Conservation (phyloP, 805 yeast species). For the Saturnispora bothae region DNA sequence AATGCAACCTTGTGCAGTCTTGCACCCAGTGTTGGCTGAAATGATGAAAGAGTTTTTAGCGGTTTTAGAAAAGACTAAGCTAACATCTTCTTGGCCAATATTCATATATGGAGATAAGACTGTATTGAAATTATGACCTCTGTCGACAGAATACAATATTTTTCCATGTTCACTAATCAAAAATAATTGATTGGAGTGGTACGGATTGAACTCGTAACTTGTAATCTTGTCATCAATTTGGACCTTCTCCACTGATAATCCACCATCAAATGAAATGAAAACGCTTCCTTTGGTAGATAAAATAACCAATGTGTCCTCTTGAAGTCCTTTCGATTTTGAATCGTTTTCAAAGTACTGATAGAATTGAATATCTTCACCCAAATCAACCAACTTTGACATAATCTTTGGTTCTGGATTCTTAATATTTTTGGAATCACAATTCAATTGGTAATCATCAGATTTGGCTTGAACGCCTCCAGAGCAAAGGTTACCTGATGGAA, state of each 20-base stretch:
- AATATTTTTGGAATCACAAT: constrained; percentile 27
- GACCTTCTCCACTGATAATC: constrained; percentile 29
- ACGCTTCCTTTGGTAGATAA: constrained; percentile 42
- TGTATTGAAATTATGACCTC: constrained; percentile 48
- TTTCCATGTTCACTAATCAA: constrained; percentile 38
- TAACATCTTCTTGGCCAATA: constrained; percentile 27
- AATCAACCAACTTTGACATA: constrained; percentile 28
- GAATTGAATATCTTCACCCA: constrained; percentile 43
- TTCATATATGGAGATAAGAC: constrained; percentile 36
- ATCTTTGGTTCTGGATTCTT: constrained; percentile 19
- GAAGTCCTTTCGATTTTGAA: constrained; percentile 24
- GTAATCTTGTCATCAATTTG: constrained; percentile 32
- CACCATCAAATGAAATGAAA: constrained; percentile 65
- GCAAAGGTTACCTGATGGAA: constrained; percentile 23
- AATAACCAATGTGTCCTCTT: constrained; percentile 57
- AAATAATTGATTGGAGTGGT: constrained; percentile 44
- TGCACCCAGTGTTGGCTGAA: constrained; percentile 55
- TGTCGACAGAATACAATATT: constrained; percentile 53
- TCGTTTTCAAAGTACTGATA: constrained; percentile 55
- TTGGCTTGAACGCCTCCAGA: constrained; percentile 16
- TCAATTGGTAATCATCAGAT: constrained; percentile 22
- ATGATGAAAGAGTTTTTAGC: constrained; percentile 53
- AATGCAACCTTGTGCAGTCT: constrained; percentile 37
- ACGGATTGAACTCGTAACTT: constrained; percentile 38
- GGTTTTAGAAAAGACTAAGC: constrained; percentile 53